Percentiles rank a stretch among this genome's conserved stretches.
phyloP scores from a whole-genome alignment of 331 rosid genomes.

The Quercus tomentella region DNA sequence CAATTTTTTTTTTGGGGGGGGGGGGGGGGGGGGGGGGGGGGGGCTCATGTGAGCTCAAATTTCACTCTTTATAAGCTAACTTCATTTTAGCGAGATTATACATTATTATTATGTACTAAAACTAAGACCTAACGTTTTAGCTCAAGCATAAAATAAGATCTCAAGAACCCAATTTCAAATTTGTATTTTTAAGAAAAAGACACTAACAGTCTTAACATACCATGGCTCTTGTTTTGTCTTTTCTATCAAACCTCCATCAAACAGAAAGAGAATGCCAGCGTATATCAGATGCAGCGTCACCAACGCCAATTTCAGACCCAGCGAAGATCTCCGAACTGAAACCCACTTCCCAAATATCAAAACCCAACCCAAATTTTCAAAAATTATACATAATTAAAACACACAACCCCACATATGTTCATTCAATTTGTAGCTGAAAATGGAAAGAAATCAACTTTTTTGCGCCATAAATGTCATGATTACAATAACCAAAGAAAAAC shows the following conservation, averaged over 20 bases:
- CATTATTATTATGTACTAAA: neutral
- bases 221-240: constrained; percentile 67
- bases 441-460: neutral
- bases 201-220: constrained; percentile 37
- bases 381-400: neutral
- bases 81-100: neutral
- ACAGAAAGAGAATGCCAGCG: constrained; percentile 61
- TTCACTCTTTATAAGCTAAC: neutral
- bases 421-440: neutral
- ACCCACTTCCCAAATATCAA: constrained; percentile 7
- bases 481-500: no score
- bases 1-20: neutral
- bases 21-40: no score
- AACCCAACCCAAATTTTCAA: neutral
- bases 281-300: constrained; percentile 65
- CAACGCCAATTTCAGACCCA: constrained; percentile 65
- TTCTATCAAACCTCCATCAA: constrained; percentile 68
- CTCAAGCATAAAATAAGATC: neutral
- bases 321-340: constrained; percentile 80
- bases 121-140: neutral
- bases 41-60: neutral
- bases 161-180: constrained; percentile 9
- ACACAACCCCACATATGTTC: neutral
- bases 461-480: neutral
- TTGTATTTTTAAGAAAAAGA: neutral